These are phyloP conservation scores for Aspergillus fijiensis DNA, from an alignment of 2,329 filamentous ascomycete species.

Conservation along the genomic window DNA sequence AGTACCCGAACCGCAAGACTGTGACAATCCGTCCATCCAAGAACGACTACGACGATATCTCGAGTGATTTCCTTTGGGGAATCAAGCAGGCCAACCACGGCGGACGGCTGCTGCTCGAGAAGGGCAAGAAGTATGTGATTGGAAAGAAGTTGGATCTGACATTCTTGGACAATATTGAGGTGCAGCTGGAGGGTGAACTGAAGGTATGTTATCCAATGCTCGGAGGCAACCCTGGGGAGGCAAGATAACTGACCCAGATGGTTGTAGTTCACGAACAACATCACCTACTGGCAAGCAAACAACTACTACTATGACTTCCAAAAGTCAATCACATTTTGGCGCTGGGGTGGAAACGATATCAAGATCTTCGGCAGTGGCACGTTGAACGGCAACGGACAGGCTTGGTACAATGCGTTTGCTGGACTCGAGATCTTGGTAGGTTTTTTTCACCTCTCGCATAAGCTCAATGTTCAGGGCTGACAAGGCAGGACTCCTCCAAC, in stretches of 20 bases:
- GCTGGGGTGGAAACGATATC: slow-evolving; percentile 63
- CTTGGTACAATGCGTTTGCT: slow-evolving; percentile 53
- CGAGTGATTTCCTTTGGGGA: slow-evolving; percentile 55
- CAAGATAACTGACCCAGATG: slow-evolving; percentile 8
- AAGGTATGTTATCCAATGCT: slow-evolving; percentile 31
- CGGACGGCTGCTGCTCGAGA: slow-evolving; percentile 56
- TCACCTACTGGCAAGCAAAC: slow-evolving; percentile 51
- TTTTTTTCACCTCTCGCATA: neutral
- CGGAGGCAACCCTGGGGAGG: neutral
- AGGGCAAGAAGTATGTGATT: slow-evolving; percentile 57
- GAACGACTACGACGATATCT: slow-evolving; percentile 57
- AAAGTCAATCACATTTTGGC: slow-evolving; percentile 62
- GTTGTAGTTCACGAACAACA: slow-evolving; percentile 47
- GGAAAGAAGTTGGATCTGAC: slow-evolving; percentile 60
- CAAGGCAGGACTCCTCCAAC: slow-evolving; percentile 50
- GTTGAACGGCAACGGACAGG: slow-evolving; percentile 57
- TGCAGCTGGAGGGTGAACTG: slow-evolving; percentile 60
- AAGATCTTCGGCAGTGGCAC: slow-evolving; percentile 59
- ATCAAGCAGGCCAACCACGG: slow-evolving; percentile 59
- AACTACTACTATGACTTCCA: slow-evolving; percentile 54
- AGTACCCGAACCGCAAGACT: slow-evolving; percentile 41
- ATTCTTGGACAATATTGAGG: slow-evolving; percentile 58
- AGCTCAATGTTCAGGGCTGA: slow-evolving; percentile 4
- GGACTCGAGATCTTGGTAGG: slow-evolving; percentile 39
- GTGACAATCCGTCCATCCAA: slow-evolving; percentile 55